Percentiles rank a stretch among this genome's conserved stretches.
These are phyloP conservation scores for Sicyos edulis DNA, from an alignment of 306 rosid genomes.

Conservation along the genomic window DNA sequence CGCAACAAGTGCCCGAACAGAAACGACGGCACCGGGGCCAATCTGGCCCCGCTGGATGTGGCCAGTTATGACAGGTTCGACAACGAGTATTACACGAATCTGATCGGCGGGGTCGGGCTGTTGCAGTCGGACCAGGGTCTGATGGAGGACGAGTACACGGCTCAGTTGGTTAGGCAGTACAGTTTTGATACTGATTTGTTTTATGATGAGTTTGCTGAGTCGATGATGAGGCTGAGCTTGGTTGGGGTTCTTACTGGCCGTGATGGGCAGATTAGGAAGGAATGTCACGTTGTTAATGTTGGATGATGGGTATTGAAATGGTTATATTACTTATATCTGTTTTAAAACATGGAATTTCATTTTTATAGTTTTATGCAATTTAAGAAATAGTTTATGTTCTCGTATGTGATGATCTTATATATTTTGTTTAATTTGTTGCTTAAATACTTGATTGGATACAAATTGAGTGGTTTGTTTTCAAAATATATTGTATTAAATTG, in stretches of 20 bases:
- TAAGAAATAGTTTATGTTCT: too few relatives aligned
- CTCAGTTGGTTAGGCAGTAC: conserved; percentile 37
- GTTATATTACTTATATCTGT: too few relatives aligned
- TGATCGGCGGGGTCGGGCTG: conserved; percentile 36
- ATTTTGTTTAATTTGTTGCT: too few relatives aligned
- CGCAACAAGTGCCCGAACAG: conserved; percentile 43
- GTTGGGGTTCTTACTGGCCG: conserved; percentile 47
- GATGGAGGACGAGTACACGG: conserved; percentile 31
- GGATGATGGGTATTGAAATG: conserved; percentile 5
- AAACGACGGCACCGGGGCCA: conserved; percentile 21
- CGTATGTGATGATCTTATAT: too few relatives aligned
- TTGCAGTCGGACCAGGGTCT: conserved; percentile 58
- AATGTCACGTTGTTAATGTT: conserved; percentile 48
- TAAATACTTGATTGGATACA: too few relatives aligned
- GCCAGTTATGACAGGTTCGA: conserved; percentile 34
- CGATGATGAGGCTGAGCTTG: conserved; percentile 55
- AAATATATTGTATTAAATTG: too few relatives aligned
- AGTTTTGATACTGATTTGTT: conserved; percentile 32
- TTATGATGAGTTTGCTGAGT: conserved; percentile 44
- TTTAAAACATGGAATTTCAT: too few relatives aligned
- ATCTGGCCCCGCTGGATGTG: conserved; percentile 56
- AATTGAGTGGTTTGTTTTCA: too few relatives aligned
- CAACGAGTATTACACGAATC: conserved; percentile 42
- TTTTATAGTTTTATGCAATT: too few relatives aligned
- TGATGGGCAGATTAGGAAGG: conserved; percentile 46